Percentiles rank a stretch among this genome's conserved stretches.
Evolutionary conservation across 2,329 filamentous ascomycete genomes (phyloP).

Genomic region (Xylariaceae sp.): DNA sequence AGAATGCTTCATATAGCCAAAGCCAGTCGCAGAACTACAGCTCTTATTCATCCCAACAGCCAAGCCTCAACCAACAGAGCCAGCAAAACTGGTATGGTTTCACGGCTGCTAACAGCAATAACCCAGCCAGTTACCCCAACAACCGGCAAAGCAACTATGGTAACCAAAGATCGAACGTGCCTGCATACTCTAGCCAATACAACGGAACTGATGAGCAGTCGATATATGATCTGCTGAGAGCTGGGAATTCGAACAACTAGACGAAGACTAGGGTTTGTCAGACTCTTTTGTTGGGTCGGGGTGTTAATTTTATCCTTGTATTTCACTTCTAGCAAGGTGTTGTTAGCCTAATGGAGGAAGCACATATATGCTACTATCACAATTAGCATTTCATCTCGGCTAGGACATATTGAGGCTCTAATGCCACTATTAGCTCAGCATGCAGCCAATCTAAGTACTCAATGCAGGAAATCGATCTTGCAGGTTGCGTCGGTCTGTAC

Average conservation of each 20-base stretch:
- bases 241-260: constrained; percentile 31
- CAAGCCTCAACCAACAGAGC: constrained; percentile 31
- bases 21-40: constrained; percentile 37
- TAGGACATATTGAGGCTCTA: not conserved
- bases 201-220: constrained; percentile 35
- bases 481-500: not conserved
- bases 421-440: constrained; percentile 9
- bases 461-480: not conserved
- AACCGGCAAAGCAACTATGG: constrained; percentile 33
- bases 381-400: no score
- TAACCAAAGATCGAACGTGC: constrained; percentile 31
- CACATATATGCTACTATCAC: no score
- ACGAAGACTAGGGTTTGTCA: not conserved
- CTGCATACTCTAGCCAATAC: constrained; percentile 32
- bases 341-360: no score
- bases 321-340: no score
- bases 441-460: not conserved
- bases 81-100: constrained; percentile 46
- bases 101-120: constrained; percentile 31
- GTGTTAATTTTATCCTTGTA: not conserved
- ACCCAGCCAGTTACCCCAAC: constrained; percentile 30
- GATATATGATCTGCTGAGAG: constrained; percentile 38
- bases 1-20: constrained; percentile 39
- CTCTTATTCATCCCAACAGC: constrained; percentile 39
- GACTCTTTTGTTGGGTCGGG: not conserved